phyloP scores from a whole-genome alignment of 2,329 filamentous ascomycete species.

The Aspergillus ruber region DNA sequence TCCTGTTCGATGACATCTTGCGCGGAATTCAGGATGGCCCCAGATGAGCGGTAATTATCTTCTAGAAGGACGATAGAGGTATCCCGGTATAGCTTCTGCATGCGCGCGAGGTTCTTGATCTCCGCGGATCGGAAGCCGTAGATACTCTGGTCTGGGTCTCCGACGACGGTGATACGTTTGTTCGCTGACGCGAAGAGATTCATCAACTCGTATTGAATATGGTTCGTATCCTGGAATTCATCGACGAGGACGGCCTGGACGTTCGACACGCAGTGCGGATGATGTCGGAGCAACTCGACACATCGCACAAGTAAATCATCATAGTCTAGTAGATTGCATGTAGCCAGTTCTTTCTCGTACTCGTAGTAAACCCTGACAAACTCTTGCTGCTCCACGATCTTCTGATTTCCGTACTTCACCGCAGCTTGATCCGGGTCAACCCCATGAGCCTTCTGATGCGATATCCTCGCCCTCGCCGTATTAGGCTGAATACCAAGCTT shows the following conservation, averaged over 20 bases:
- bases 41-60: conserved; percentile 91
- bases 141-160: conserved; percentile 95
- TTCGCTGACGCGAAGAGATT: conserved; percentile 68
- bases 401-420: conserved; percentile 29
- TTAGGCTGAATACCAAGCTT: conserved; percentile 63
- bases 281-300: conserved; percentile 65
- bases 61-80: conserved; percentile 80
- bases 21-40: conserved; percentile 71
- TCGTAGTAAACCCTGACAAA: conserved; percentile 63
- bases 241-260: conserved; percentile 89
- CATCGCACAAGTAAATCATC: conserved; percentile 86
- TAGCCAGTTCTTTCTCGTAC: conserved; percentile 69
- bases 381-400: conserved; percentile 53
- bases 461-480: conserved; percentile 68
- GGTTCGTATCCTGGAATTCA: conserved; percentile 96
- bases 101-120: conserved; percentile 74
- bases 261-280: conserved; percentile 78
- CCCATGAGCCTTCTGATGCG: conserved; percentile 53
- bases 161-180: conserved; percentile 83
- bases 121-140: conserved; percentile 94
- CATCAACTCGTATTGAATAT: conserved; percentile 93
- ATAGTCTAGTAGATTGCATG: conserved; percentile 83
- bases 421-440: conserved; percentile 42
- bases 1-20: conserved; percentile 89
- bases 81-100: conserved; percentile 68